Conservation (phyloP, 768 basidiomycete species). For the Pleurotus tuoliensis region DNA sequence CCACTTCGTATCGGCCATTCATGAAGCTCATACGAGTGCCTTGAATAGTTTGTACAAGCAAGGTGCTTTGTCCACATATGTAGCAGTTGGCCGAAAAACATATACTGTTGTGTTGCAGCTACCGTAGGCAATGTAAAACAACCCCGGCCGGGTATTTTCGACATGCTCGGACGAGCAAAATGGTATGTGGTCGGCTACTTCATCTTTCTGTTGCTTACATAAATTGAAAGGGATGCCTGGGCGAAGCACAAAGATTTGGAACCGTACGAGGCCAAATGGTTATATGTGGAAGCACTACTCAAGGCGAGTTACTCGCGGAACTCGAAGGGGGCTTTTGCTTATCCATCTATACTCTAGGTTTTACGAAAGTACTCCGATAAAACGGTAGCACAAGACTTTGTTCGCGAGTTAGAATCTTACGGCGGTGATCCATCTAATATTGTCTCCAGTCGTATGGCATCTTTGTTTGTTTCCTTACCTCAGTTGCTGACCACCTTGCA, state of each 20-base stretch:
- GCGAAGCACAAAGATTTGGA: conserved; percentile 86
- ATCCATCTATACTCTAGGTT: conserved; percentile 41
- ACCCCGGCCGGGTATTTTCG: conserved; percentile 80
- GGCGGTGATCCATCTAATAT: conserved; percentile 64
- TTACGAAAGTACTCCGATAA: conserved; percentile 81
- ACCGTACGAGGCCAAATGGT: conserved; percentile 76
- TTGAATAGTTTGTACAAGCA: conserved; percentile 71
- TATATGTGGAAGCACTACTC: conserved; percentile 84
- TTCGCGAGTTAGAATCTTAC: conserved; percentile 75
- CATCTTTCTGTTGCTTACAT: conserved; percentile 8
- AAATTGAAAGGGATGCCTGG: conserved; percentile 80
- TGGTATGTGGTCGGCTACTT: conserved; percentile 50
- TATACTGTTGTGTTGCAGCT: conserved; percentile 41
- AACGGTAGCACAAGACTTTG: conserved; percentile 69
- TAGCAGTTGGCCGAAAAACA: conserved; percentile 1
- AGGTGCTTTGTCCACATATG: conserved; percentile 43
- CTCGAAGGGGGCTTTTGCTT: not conserved
- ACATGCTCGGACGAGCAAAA: conserved; percentile 90
- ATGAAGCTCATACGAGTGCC: not conserved
- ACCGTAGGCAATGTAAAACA: conserved; percentile 85
- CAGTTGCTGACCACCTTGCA: not conserved
- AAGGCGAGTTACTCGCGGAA: conserved; percentile 47
- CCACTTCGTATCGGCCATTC: not conserved
- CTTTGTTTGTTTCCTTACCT: not conserved
- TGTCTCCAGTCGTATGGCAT: conserved; percentile 56